Base-by-base conservation (phyloP, 2,329 filamentous ascomycete genomes). In the Pseudocercospora eumusae region DNA sequence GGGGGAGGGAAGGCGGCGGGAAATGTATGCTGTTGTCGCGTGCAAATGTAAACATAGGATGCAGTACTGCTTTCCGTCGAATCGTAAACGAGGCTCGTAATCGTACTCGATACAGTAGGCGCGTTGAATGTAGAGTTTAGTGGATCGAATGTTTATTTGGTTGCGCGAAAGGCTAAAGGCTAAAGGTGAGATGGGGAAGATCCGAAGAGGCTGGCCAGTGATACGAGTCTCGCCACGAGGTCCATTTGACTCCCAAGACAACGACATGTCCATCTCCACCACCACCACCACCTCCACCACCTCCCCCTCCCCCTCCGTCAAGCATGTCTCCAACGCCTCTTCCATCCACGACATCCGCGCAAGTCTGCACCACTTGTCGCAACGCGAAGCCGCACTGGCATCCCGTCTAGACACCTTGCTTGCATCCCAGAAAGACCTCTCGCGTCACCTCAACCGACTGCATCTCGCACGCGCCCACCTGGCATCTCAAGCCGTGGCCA, bases 401-500 rank as follows among this genome's bases (percentile, higher is more conserved):
- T 82, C 83, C 59, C 88, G 87, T 50, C 86, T 98, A 49, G 86
- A 93, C 75, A 81, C 84, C 57, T 85, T 97, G 57, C 80, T 97
- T 54, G 86, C 88, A 65, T 92, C 91, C 0, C 92, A 98, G 74
- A 87, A 91, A 64, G 90, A 96, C 73, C 85, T 99, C 55, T 89
- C 90, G 20, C 90, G 92, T 68, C 92, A 97, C 72, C 83, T 99
- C 56, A 88, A 88, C 64, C 89, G 93, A 18, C 84, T 99, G 66
- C 95, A 99, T 77, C 83, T 96, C 28, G 84, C 97, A 59, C 90
- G 95, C 68, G 93, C 93, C 45, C 89, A 93, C 66, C 84, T 98
- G 31, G 92, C 92, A 62, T 86, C 92, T 4, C 95, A 98, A 74
- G 90, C 90, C 56, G 89, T 93, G 71, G 89, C 90, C 55, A 89